Percentiles rank a stretch among this genome's conserved stretches.
phyloP scores from a whole-genome alignment of 805 yeast species.

The Yamadazyma kitorensis region DNA sequence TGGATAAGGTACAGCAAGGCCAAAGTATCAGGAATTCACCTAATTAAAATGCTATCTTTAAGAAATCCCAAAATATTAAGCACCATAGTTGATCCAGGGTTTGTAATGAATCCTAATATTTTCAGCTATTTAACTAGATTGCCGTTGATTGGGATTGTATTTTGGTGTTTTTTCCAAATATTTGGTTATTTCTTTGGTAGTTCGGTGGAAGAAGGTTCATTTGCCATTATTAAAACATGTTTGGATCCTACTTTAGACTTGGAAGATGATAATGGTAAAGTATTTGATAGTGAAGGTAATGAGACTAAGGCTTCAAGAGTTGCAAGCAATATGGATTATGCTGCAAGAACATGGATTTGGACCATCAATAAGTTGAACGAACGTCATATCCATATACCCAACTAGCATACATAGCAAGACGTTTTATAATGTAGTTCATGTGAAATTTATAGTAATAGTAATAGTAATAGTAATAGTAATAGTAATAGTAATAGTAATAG shows the following conservation, averaged over 20 bases:
- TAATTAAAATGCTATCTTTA: slow-evolving; percentile 59
- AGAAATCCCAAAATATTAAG: slow-evolving; percentile 65
- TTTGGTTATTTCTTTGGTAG: slow-evolving; percentile 72
- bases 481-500: no score
- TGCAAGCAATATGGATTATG: slow-evolving; percentile 55
- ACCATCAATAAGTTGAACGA: slow-evolving; percentile 21
- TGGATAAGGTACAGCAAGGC: slow-evolving; percentile 79
- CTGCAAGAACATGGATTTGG: slow-evolving; percentile 79
- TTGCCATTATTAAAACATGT: slow-evolving; percentile 62
- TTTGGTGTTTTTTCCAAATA: slow-evolving; percentile 68
- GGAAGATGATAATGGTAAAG: slow-evolving; percentile 66
- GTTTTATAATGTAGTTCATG: neutral
- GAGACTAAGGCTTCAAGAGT: slow-evolving; percentile 49
- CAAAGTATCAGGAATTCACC: slow-evolving; percentile 75
- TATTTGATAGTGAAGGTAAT: slow-evolving; percentile 60
- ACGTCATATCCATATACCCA: slow-evolving; percentile 22
- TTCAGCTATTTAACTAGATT: slow-evolving; percentile 75
- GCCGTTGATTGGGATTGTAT: slow-evolving; percentile 72
- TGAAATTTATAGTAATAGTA: neutral
- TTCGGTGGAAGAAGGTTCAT: slow-evolving; percentile 66
- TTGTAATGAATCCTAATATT: slow-evolving; percentile 77
- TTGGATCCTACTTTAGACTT: slow-evolving; percentile 48
- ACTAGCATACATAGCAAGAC: slow-evolving; percentile 5
- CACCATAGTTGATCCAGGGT: slow-evolving; percentile 77
- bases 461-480: neutral